Evolutionary conservation across 371 early-diverging fungal species (phyloP).

Genomic region (Massospora cicadina): DNA sequence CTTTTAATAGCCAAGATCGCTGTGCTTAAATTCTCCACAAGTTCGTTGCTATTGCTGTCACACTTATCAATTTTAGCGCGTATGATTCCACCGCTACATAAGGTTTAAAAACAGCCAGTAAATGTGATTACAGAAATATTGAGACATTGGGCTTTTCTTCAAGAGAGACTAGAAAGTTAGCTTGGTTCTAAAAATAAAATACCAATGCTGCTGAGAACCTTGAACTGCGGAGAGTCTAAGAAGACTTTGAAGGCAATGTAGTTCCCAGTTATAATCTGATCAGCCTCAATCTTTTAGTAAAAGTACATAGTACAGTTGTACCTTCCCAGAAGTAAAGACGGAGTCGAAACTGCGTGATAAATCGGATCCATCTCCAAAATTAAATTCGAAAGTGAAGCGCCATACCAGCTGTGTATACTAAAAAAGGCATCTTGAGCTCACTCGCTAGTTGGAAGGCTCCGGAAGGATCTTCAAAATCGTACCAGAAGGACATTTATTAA

Average conservation of each 20-base stretch:
- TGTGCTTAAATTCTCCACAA: conserved; percentile 4
- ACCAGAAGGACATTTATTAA: conserved; percentile 12
- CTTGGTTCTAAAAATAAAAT: background rate
- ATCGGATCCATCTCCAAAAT: background rate
- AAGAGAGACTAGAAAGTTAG: background rate
- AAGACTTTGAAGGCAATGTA: conserved; percentile 1
- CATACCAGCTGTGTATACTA: conserved; percentile 5
- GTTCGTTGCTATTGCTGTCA: background rate
- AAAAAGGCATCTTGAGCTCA: conserved; percentile 7
- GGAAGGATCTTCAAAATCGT: background rate
- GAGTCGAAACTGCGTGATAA: background rate
- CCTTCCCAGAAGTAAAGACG: conserved; percentile 7
- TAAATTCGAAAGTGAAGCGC: background rate
- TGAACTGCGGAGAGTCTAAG: background rate
- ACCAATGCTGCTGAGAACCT: background rate
- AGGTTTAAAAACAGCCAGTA: background rate
- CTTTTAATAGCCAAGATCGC: conserved; percentile 4
- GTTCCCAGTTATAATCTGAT: conserved; percentile 7
- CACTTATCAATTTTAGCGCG: conserved; percentile 1
- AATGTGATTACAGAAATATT: conserved; percentile 4
- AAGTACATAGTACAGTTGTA: background rate
- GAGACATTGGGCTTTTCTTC: conserved; percentile 1
- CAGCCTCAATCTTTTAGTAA: background rate
- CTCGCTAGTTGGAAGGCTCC: conserved; percentile 1
- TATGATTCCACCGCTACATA: background rate